These are phyloP conservation scores for Aurifilum marmelostoma DNA, from an alignment of 2,329 filamentous ascomycete genomes.

Conservation along the genomic window DNA sequence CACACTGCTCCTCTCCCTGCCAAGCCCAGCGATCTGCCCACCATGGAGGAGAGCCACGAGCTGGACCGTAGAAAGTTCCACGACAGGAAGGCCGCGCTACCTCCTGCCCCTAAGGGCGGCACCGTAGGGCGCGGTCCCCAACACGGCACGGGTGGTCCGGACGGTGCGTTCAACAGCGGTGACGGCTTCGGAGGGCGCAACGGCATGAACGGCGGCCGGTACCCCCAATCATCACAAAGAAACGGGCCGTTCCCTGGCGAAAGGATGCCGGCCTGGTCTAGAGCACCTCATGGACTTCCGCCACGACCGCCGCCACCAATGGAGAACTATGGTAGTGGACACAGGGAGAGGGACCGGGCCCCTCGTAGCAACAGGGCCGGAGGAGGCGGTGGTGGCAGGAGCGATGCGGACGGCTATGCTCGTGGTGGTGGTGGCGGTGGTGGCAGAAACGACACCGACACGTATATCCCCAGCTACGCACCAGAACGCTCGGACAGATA, in stretches of 20 bases:
- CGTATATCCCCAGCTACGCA: constrained; percentile 54
- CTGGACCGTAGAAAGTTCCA: constrained; percentile 92
- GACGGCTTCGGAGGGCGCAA: constrained; percentile 55
- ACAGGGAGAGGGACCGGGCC: constrained; percentile 38
- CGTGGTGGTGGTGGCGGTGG: constrained; percentile 41
- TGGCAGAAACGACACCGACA: constrained; percentile 45
- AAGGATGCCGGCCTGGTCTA: constrained; percentile 59
- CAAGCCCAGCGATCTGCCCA: constrained; percentile 82
- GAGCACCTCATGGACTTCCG: constrained; percentile 47
- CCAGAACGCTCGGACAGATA: constrained; percentile 44
- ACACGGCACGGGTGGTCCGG: constrained; percentile 47
- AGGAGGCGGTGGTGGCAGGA: constrained; percentile 43
- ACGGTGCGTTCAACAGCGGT: constrained; percentile 54
- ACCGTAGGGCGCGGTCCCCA: constrained; percentile 76
- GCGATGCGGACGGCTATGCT: constrained; percentile 29
- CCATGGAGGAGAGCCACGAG: constrained; percentile 93
- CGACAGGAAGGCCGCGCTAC: constrained; percentile 79
- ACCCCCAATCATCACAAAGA: constrained; percentile 43
- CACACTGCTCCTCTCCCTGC: constrained; percentile 76
- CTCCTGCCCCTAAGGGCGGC: constrained; percentile 88
- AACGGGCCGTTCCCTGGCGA: constrained; percentile 34
- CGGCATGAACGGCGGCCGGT: constrained; percentile 51
- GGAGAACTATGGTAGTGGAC: constrained; percentile 35
- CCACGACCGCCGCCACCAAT: constrained; percentile 54
- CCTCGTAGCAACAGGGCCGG: constrained; percentile 33